Percentiles rank a stretch among this genome's conserved stretches.
These are phyloP conservation scores for Leucocoprinus gongylophorus DNA, from an alignment of 1,284 basidiomycete genomes.

Conservation along the genomic window DNA sequence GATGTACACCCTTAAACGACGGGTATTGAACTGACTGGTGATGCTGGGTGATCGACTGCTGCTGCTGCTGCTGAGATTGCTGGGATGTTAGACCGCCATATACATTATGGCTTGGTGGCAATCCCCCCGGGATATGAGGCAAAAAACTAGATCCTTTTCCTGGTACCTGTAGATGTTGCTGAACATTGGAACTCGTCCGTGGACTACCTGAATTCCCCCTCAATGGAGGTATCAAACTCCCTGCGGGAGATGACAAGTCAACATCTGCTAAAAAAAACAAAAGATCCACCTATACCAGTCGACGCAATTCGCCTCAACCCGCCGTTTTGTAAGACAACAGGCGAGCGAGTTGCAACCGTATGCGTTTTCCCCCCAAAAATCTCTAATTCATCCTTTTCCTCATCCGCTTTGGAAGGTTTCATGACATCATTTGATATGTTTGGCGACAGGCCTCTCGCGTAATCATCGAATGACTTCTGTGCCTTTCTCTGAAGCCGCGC, in stretches of 20 bases:
- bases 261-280: not conserved
- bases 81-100: not conserved
- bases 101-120: not conserved
- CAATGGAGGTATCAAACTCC: constrained; percentile 13
- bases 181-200: constrained; percentile 14
- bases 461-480: constrained; percentile 44
- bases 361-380: constrained; percentile 69
- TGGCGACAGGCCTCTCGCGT: constrained; percentile 37
- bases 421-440: constrained; percentile 51
- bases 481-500: constrained; percentile 54
- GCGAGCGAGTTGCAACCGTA: constrained; percentile 39
- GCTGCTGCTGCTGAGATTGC: not conserved
- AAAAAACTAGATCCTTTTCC: not conserved
- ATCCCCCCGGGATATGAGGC: not conserved
- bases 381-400: constrained; percentile 54
- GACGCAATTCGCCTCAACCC: not conserved
- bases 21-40: constrained; percentile 22
- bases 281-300: not conserved
- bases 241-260: not conserved
- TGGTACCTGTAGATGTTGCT: not conserved
- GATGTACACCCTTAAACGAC: constrained; percentile 46
- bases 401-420: constrained; percentile 34
- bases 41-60: constrained; percentile 23
- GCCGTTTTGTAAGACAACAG: not conserved
- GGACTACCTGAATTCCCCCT: constrained; percentile 17